phyloP scores from a whole-genome alignment of 257 asterid species.

The Gentiana straminea region DNA sequence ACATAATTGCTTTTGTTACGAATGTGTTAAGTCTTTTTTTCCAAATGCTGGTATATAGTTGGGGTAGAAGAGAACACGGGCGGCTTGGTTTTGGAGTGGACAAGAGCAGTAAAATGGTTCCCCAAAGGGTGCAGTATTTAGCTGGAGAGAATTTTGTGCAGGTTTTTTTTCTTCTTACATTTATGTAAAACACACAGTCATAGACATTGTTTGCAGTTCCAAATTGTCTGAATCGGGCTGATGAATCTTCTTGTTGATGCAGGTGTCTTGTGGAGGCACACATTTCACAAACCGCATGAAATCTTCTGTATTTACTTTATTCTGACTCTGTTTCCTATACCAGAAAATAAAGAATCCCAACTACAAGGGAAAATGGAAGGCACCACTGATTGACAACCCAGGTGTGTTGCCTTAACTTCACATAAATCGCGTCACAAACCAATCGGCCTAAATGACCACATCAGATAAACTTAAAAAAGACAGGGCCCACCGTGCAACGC shows the following conservation, averaged over 20 bases:
- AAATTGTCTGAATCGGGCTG: background rate
- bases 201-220: background rate
- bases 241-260: slow-evolving; percentile 20
- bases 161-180: slow-evolving; percentile 28
- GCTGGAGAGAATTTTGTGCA: slow-evolving; percentile 82
- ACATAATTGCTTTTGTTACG: background rate
- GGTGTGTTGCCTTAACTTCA: too few species aligned
- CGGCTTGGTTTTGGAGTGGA: slow-evolving; percentile 99
- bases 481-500: too few species aligned
- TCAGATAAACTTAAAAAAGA: too few species aligned
- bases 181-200: background rate
- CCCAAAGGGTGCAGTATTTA: slow-evolving; percentile 86
- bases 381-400: too few species aligned
- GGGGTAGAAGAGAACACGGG: slow-evolving; percentile 99
- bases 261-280: slow-evolving; percentile 98
- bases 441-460: too few species aligned
- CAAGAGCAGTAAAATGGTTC: slow-evolving; percentile 99
- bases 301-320: too few species aligned
- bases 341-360: too few species aligned
- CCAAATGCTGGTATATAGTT: slow-evolving; percentile 64
- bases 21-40: slow-evolving; percentile 4
- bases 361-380: too few species aligned
- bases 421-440: too few species aligned
- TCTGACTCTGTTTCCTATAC: too few species aligned
- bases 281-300: slow-evolving; percentile 25